These are phyloP conservation scores for Phytophthora agathidicida DNA, from an alignment of 352 stramenopile species.

Conservation along the genomic window DNA sequence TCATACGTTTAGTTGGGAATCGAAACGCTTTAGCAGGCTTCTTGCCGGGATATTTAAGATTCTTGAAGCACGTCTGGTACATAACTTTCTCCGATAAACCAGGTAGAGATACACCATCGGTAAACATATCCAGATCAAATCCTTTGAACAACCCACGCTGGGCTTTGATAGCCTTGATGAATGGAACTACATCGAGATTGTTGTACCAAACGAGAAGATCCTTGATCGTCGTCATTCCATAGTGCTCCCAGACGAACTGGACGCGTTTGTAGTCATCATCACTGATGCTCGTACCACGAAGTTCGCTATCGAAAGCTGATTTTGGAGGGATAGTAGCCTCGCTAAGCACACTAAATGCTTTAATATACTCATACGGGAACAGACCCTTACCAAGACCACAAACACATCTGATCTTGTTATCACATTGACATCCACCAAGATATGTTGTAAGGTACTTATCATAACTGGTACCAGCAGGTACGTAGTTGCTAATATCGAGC, in stretches of 20 bases:
- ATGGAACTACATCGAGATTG: constrained; percentile 15
- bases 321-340: constrained; percentile 27
- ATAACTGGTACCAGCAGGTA: constrained; percentile 38
- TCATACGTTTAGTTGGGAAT: neutral
- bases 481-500: constrained; percentile 38
- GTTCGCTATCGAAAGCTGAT: constrained; percentile 20
- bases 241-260: constrained; percentile 36
- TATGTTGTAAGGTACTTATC: constrained; percentile 34
- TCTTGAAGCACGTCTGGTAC: constrained; percentile 25
- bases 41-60: constrained; percentile 9
- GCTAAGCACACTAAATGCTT: constrained; percentile 26
- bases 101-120: constrained; percentile 25
- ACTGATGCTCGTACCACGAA: constrained; percentile 17
- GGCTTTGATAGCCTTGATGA: constrained; percentile 9
- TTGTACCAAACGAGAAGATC: constrained; percentile 39
- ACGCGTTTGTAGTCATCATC: constrained; percentile 34
- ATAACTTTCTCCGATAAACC: constrained; percentile 30
- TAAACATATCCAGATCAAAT: constrained; percentile 39
- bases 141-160: constrained; percentile 24
- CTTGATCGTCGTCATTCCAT: constrained; percentile 45
- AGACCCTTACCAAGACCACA: too few relatives aligned
- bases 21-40: neutral
- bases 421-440: too few relatives aligned
- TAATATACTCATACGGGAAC: constrained; percentile 47
- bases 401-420: too few relatives aligned